Evolutionary conservation across 768 basidiomycete species (phyloP), one percentile per base, ranked within the genome.

Genomic region (Mycena belliarum): DNA sequence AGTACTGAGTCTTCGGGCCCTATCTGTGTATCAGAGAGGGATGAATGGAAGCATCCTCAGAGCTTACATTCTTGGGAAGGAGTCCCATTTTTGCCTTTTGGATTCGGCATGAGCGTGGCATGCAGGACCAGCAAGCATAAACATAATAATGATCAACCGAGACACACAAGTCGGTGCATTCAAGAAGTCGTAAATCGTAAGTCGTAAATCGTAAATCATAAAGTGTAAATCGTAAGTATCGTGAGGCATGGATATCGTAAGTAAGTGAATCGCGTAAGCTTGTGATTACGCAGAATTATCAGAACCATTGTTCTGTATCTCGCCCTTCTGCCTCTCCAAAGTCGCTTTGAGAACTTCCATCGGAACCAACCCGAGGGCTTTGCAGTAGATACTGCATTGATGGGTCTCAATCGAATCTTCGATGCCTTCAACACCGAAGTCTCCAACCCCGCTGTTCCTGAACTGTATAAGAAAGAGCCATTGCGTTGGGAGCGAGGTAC

Each of bases 391-490:
- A 42, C 40, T 51, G 40, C 40, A 51, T 14, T 51, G 37, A 28
- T 51, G 50, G 11, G n/a, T 51, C 5, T 51, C 40, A 23, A 51
- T 51, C 1, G 40, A 38, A 15, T 51, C 40, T 16, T 42, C 26
- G 20, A 51, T 51, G 2, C 50, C 40, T 2, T 10, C 15, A 18
- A n/a, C 26, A 15, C 50, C 50, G 18, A 51, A 51, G 12, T 51
- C 50, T 8, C 50, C 50, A 28, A 51, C 50, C 0, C 50, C 50
- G 16, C 50, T 51, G 20, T 51, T 41, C 15, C 50, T 51, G 29
- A 23, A 41, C 6, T n/a, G n/a, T n/a, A 29, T 12, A 49, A 38
- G 37, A 4, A 6, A 16, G 11, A 37, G 6, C 11, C 9, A 11
- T 10, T 5, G 18, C 16, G 18, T 37, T 16, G 4, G 6, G 16